These are phyloP conservation scores for Allantophomopsis lycopodina DNA, from an alignment of 2,329 filamentous ascomycete species.

Conservation along the genomic window DNA sequence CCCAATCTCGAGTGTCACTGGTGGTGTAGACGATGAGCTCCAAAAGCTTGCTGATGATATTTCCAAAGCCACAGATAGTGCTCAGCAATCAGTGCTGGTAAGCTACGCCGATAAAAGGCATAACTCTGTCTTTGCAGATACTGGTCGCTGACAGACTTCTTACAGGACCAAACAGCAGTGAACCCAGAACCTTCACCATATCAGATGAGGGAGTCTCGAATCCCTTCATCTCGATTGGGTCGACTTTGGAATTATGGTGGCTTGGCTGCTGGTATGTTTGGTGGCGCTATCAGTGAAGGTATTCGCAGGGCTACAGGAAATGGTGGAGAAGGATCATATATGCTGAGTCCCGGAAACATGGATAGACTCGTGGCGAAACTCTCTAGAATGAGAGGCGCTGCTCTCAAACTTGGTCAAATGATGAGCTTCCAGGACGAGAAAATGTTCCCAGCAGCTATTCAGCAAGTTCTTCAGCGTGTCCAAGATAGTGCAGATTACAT, in stretches of 20 bases:
- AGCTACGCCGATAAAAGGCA: background rate
- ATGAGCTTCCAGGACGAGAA: slow-evolving; percentile 97
- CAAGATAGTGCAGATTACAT: slow-evolving; percentile 98
- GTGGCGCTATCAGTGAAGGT: slow-evolving; percentile 77
- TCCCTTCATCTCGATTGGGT: slow-evolving; percentile 77
- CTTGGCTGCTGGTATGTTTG: slow-evolving; percentile 87
- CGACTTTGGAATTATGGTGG: slow-evolving; percentile 92
- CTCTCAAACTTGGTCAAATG: slow-evolving; percentile 95
- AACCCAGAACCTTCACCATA: slow-evolving; percentile 27
- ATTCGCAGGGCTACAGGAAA: slow-evolving; percentile 68
- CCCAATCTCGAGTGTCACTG: slow-evolving; percentile 5
- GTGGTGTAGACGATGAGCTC: slow-evolving; percentile 22
- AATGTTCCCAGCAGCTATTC: slow-evolving; percentile 78
- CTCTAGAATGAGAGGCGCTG: slow-evolving; percentile 90
- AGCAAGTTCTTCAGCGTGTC: slow-evolving; percentile 82
- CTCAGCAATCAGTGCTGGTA: background rate
- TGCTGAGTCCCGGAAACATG: slow-evolving; percentile 84
- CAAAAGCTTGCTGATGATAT: slow-evolving; percentile 30
- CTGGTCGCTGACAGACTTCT: slow-evolving; percentile 31
- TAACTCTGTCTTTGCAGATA: background rate
- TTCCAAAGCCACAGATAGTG: background rate
- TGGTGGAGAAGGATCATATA: slow-evolving; percentile 56
- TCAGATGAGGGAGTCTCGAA: slow-evolving; percentile 73
- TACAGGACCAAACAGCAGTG: background rate
- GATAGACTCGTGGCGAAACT: slow-evolving; percentile 85